Conservation (phyloP, 768 basidiomycete species). For the Inosperma sp. region DNA sequence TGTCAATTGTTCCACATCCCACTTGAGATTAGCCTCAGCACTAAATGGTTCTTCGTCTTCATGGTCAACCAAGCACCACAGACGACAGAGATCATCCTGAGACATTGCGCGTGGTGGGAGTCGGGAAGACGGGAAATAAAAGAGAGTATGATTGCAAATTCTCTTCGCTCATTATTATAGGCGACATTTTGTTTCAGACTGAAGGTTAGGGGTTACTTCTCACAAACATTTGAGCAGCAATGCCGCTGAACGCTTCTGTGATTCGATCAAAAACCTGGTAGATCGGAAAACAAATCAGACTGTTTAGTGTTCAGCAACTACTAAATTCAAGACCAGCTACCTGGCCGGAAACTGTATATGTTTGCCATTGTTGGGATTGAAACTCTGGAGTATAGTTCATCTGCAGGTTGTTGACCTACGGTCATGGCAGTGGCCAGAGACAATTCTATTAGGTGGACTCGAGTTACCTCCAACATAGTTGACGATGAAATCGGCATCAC, state of each 20-base stretch:
- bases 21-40: background rate
- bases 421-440: background rate
- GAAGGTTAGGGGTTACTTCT: too few species aligned
- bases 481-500: slow-evolving; percentile 54
- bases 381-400: slow-evolving; percentile 43
- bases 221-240: too few species aligned
- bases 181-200: slow-evolving; percentile 3
- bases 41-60: background rate
- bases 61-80: background rate
- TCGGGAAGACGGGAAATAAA: slow-evolving; percentile 2
- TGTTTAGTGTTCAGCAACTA: too few species aligned
- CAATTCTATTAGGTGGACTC: background rate
- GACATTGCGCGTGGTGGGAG: background rate
- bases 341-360: slow-evolving; percentile 48
- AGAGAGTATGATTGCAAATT: background rate
- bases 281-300: too few species aligned
- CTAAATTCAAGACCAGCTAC: slow-evolving; percentile 44
- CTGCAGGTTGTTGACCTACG: slow-evolving; percentile 43
- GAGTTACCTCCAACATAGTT: slow-evolving; percentile 49
- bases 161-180: background rate
- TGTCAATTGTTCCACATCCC: background rate
- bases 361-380: slow-evolving; percentile 39
- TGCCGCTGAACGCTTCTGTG: too few species aligned
- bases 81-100: background rate
- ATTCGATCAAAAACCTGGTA: too few species aligned